A percentile compares a stretch with the other conserved stretches of the same genome.
Conservation (phyloP, 1,284 basidiomycete genomes). For the Macrocybe sp. region DNA sequence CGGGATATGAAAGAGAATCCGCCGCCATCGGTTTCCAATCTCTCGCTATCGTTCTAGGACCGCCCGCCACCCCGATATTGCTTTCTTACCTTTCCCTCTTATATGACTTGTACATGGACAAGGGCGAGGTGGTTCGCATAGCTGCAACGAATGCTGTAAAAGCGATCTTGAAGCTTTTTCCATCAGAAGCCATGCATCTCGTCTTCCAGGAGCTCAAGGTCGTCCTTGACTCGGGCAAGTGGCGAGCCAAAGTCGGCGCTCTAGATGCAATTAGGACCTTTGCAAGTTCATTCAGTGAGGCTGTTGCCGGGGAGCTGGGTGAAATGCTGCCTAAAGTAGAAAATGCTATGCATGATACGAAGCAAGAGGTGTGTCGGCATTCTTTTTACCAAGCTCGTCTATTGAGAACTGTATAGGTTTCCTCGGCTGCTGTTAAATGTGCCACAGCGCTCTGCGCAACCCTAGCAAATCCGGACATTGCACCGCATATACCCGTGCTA, state of each 20-base stretch:
- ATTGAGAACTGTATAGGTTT: constrained; percentile 54
- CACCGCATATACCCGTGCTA: constrained; percentile 85
- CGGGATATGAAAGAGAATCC: constrained; percentile 89
- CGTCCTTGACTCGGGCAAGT: constrained; percentile 84
- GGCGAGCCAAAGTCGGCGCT: constrained; percentile 94
- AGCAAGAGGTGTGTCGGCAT: constrained; percentile 68
- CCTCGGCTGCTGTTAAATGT: constrained; percentile 85
- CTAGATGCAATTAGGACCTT: constrained; percentile 82
- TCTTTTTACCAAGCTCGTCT: neutral
- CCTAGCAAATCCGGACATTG: constrained; percentile 91
- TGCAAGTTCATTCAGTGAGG: constrained; percentile 69
- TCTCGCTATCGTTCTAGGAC: constrained; percentile 66
- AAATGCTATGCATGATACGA: constrained; percentile 95
- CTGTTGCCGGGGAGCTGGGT: constrained; percentile 83
- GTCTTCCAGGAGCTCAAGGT: constrained; percentile 72
- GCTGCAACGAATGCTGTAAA: constrained; percentile 85
- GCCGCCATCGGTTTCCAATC: constrained; percentile 85
- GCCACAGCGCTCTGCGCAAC: constrained; percentile 91
- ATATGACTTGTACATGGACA: constrained; percentile 90
- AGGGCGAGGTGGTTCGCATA: constrained; percentile 86
- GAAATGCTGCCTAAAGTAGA: constrained; percentile 86
- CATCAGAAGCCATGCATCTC: constrained; percentile 77
- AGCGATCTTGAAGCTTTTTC: constrained; percentile 79
- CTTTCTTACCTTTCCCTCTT: constrained; percentile 76
- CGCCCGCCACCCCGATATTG: constrained; percentile 79